These are phyloP conservation scores for Suillus plorans DNA, from an alignment of 768 basidiomycete species.

Conservation along the genomic window DNA sequence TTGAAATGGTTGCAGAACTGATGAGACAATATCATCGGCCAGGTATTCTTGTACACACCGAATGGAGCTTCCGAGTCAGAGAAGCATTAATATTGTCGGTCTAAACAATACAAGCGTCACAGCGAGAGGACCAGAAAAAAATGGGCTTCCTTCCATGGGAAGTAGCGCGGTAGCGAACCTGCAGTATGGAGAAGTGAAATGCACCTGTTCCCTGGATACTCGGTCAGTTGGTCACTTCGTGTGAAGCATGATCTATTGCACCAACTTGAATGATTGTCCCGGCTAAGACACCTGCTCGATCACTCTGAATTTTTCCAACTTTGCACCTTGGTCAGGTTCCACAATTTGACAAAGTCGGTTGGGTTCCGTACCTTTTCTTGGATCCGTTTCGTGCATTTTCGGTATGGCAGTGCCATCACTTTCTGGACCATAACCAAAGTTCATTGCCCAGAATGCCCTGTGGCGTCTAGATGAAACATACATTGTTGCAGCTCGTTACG, in stretches of 20 bases:
- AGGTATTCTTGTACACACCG: neutral
- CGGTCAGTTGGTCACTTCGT: neutral
- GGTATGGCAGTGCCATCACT: no score
- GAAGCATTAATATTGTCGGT: no score
- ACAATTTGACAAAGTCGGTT: no score
- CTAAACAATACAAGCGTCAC: neutral
- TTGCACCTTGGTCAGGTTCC: neutral
- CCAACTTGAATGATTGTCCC: neutral
- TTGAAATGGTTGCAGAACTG: neutral
- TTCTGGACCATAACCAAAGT: no score
- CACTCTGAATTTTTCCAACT: neutral
- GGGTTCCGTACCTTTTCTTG: no score
- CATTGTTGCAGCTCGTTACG: no score
- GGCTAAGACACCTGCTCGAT: neutral
- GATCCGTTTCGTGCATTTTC: no score
- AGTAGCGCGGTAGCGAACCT: neutral
- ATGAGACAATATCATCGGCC: neutral
- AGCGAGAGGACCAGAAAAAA: neutral
- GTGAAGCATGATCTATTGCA: neutral
- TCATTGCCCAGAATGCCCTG: no score
- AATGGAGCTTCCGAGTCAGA: neutral
- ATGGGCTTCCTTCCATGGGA: neutral
- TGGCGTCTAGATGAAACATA: no score
- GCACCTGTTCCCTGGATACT: neutral
- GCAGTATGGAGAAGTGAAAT: neutral